phyloP scores from a whole-genome alignment of 176 grass and related monocot species.

The Phyllostachys edulis region DNA sequence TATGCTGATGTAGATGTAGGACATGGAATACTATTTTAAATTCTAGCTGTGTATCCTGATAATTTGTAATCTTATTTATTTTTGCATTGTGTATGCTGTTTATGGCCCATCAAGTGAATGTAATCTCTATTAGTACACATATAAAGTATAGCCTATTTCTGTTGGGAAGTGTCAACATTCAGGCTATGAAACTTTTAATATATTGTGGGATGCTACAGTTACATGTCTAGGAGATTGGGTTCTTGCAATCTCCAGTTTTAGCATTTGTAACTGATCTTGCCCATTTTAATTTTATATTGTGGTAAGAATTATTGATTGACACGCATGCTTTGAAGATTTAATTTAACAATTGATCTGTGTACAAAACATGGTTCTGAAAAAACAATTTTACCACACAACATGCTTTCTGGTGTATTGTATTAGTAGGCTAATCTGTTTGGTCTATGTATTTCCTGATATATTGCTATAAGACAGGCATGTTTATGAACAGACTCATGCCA shows the following conservation, averaged over 20 bases:
- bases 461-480: background rate
- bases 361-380: background rate
- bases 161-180: conserved; percentile 5
- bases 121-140: background rate
- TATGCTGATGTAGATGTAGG: background rate
- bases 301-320: background rate
- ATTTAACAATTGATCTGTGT: background rate
- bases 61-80: conserved; percentile 16
- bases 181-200: background rate
- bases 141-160: background rate
- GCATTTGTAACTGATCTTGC: conserved; percentile 11
- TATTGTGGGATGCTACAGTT: background rate
- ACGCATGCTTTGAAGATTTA: background rate
- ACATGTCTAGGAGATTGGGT: background rate
- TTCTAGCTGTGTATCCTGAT: background rate
- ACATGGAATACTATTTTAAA: conserved; percentile 13
- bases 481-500: background rate
- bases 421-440: background rate
- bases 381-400: background rate
- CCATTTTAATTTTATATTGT: background rate
- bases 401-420: background rate
- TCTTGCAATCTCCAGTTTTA: background rate
- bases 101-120: conserved; percentile 14
- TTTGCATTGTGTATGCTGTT: background rate
- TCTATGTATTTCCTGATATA: background rate